phyloP scores from a whole-genome alignment of 139 green algal genomes.

The Auxenochlorella pyrenoidosa region DNA sequence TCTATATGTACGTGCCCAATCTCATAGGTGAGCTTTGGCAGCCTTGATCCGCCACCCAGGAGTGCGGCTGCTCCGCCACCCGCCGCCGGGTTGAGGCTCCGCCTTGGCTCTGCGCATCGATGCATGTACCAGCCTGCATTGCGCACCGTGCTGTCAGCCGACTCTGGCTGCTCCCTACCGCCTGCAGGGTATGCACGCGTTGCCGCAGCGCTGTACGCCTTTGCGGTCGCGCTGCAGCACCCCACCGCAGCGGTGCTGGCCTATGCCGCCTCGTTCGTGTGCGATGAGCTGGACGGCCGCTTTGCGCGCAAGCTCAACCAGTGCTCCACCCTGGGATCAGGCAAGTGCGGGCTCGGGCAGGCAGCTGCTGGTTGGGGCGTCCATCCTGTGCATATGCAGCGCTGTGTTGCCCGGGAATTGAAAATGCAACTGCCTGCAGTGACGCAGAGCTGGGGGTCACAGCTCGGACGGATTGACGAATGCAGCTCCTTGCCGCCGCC shows the following conservation, averaged over 20 bases:
- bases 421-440: background rate
- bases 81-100: too few species aligned
- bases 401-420: background rate
- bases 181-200: constrained; percentile 87
- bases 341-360: background rate
- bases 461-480: background rate
- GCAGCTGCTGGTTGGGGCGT: background rate
- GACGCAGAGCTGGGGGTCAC: too few species aligned
- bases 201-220: constrained; percentile 69
- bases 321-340: constrained; percentile 83
- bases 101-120: too few species aligned
- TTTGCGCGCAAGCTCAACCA: constrained; percentile 88
- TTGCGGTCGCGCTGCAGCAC: constrained; percentile 66
- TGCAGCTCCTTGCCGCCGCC: too few species aligned
- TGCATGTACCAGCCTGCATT: background rate
- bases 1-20: constrained; percentile 88
- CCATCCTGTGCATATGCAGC: background rate
- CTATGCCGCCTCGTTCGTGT: constrained; percentile 89
- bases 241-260: constrained; percentile 61
- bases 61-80: background rate
- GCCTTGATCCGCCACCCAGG: background rate
- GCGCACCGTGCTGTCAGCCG: too few species aligned
- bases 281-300: constrained; percentile 94
- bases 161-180: background rate
- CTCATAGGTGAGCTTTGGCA: constrained; percentile 75